Evolutionary conservation across 352 stramenopile species (phyloP).

Genomic region (Thalassiosira mediterranea): DNA sequence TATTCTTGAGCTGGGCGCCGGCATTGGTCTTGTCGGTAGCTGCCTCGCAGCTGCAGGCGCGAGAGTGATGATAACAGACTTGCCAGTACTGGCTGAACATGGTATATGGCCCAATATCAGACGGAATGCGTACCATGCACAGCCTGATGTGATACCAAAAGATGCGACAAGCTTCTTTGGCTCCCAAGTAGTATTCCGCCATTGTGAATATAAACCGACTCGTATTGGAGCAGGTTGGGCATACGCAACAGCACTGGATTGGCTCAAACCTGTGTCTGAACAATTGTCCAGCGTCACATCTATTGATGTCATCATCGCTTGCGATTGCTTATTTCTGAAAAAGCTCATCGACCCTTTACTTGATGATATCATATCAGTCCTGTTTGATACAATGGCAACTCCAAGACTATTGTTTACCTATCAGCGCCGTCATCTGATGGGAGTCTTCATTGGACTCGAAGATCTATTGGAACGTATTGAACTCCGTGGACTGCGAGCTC

Average conservation of each 20-base stretch:
- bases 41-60: conserved; percentile 50
- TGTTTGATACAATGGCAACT: conserved; percentile 19
- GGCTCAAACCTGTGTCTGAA: conserved; percentile 29
- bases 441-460: conserved; percentile 47
- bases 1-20: conserved; percentile 64
- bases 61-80: conserved; percentile 65
- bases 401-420: conserved; percentile 47
- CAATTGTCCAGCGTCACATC: conserved; percentile 20
- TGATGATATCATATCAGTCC: conserved; percentile 4
- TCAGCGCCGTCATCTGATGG: conserved; percentile 39
- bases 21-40: conserved; percentile 64
- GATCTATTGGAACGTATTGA: conserved; percentile 40
- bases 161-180: not conserved
- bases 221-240: conserved; percentile 41
- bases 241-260: conserved; percentile 33
- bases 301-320: conserved; percentile 53
- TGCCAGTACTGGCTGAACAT: conserved; percentile 63
- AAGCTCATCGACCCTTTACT: conserved; percentile 47
- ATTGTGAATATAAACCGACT: not conserved
- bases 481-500: conserved; percentile 49
- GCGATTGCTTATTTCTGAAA: conserved; percentile 49
- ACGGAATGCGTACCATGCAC: conserved; percentile 49
- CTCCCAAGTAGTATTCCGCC: no score
- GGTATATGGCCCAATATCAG: conserved; percentile 56
- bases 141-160: not conserved